A percentile compares a stretch with the other conserved stretches of the same genome.
Evolutionary conservation across 2,329 filamentous ascomycete genomes (phyloP).

Genomic region (Xylogone sp.): DNA sequence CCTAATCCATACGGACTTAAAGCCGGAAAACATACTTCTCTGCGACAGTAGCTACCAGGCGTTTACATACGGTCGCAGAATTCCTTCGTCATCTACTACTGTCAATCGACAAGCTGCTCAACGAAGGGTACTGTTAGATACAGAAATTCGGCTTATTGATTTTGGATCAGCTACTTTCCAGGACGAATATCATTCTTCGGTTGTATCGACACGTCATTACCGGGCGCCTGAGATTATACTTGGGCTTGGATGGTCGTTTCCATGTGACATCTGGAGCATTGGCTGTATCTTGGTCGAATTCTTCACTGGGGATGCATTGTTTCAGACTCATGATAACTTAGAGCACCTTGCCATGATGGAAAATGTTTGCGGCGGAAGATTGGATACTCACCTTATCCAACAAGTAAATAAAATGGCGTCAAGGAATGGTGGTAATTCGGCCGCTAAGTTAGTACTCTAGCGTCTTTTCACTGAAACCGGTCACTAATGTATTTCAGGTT

Average conservation of each 20-base stretch:
- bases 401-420: conserved; percentile 53
- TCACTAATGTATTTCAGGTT: conserved; percentile 47
- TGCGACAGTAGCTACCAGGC: conserved; percentile 64
- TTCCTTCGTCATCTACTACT: conserved; percentile 62
- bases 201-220: conserved; percentile 68
- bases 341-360: conserved; percentile 77
- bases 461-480: not conserved
- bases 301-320: conserved; percentile 67
- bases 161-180: conserved; percentile 71
- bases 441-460: conserved; percentile 55
- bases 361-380: conserved; percentile 55
- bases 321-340: conserved; percentile 70
- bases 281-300: conserved; percentile 71
- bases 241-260: conserved; percentile 67
- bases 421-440: conserved; percentile 54
- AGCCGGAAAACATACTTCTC: conserved; percentile 67
- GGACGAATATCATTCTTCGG: conserved; percentile 69
- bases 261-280: conserved; percentile 72
- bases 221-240: conserved; percentile 68
- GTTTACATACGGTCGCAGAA: conserved; percentile 67
- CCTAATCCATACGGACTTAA: conserved; percentile 85
- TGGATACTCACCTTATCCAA: conserved; percentile 56
- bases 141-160: conserved; percentile 67
- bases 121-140: conserved; percentile 61
- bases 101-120: conserved; percentile 59